phyloP scores from a whole-genome alignment of 164 flowering plant species.

The Nymphaea colorata region DNA sequence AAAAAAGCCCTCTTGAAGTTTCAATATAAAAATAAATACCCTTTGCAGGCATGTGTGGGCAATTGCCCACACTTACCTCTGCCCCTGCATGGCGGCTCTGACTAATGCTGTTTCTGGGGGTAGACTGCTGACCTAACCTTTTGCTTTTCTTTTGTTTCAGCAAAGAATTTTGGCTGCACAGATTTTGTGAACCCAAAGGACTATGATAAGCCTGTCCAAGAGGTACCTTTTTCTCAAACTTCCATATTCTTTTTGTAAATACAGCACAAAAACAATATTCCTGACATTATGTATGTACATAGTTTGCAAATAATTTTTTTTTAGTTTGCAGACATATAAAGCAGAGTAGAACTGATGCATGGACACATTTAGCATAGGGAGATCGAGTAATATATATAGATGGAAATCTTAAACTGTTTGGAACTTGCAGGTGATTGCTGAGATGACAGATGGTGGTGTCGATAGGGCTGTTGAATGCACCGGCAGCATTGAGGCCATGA shows the following conservation, averaged over 20 bases:
- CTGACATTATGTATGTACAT: too few species aligned
- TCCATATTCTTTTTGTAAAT: neutral
- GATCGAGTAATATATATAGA: too few species aligned
- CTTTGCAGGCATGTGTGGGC: too few species aligned
- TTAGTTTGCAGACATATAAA: too few species aligned
- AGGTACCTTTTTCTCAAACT: constrained; percentile 18
- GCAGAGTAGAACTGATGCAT: too few species aligned
- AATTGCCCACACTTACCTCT: too few species aligned
- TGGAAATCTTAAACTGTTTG: neutral
- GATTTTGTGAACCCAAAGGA: constrained; percentile 47
- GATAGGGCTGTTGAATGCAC: constrained; percentile 47
- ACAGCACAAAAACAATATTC: neutral
- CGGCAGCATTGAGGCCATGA: constrained; percentile 36
- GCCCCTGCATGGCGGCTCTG: too few species aligned
- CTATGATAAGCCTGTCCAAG: constrained; percentile 38
- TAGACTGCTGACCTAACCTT: neutral
- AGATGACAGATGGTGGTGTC: constrained; percentile 51
- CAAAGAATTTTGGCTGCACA: constrained; percentile 43
- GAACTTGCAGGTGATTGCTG: constrained; percentile 28
- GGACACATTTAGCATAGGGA: too few species aligned
- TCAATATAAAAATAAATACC: too few species aligned
- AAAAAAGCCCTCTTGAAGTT: too few species aligned
- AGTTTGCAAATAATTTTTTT: too few species aligned
- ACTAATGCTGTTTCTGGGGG: too few species aligned
- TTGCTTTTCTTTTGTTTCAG: constrained; percentile 13